These are phyloP conservation scores for Jackrogersella multiformis DNA, from an alignment of 495 filamentous ascomycete genomes.

Conservation along the genomic window DNA sequence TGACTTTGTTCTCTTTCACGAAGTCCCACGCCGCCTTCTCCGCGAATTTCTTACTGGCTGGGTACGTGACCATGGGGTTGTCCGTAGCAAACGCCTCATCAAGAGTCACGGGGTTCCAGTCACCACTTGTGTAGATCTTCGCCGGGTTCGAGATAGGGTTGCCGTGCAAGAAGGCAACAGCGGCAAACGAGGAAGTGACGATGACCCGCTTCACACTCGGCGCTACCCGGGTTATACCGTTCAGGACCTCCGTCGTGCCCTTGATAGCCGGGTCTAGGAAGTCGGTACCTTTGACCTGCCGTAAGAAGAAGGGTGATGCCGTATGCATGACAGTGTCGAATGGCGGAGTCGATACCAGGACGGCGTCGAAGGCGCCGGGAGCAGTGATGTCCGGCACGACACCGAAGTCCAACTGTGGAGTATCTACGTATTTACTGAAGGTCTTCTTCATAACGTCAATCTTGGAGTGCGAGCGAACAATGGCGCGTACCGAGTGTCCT, in stretches of 20 bases:
- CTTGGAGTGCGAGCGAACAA: conserved; percentile 50
- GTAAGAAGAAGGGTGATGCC: conserved; percentile 57
- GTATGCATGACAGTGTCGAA: conserved; percentile 63
- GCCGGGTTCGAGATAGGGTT: conserved; percentile 44
- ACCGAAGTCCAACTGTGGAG: conserved; percentile 54
- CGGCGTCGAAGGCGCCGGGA: conserved; percentile 60
- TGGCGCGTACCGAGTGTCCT: conserved; percentile 57
- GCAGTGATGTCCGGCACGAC: conserved; percentile 58
- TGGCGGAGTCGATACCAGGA: conserved; percentile 58
- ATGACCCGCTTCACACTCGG: conserved; percentile 59
- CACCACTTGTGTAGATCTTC: conserved; percentile 50
- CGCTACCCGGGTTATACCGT: conserved; percentile 71
- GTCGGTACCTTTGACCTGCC: conserved; percentile 48
- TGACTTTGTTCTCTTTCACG: conserved; percentile 78
- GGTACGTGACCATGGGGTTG: conserved; percentile 47
- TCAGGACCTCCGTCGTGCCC: conserved; percentile 59
- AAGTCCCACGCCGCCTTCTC: conserved; percentile 81
- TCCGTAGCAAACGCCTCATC: conserved; percentile 58
- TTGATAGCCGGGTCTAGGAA: conserved; percentile 59
- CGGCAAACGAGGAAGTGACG: conserved; percentile 60
- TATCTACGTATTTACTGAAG: conserved; percentile 43
- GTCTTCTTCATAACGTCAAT: conserved; percentile 48
- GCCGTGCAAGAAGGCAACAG: conserved; percentile 46
- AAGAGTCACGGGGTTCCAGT: conserved; percentile 54
- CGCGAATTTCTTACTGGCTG: conserved; percentile 56